A percentile compares a stretch with the other conserved stretches of the same genome.
Evolutionary conservation across 345 rosid species (phyloP).

Genomic region (Rhodamnia rubescens): DNA sequence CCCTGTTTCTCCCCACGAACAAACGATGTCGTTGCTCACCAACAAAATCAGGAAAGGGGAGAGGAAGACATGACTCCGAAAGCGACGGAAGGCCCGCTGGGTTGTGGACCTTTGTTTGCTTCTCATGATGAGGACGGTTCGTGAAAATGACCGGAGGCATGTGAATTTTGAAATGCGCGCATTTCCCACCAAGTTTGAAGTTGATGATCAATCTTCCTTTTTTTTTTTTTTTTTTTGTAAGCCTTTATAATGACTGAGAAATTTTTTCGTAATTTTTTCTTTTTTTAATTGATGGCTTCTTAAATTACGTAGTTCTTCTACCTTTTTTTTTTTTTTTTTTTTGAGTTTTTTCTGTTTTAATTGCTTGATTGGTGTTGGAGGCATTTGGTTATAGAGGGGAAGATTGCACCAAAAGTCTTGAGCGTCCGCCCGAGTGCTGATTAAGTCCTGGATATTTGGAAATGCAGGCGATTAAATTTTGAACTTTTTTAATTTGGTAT

Average conservation of each 20-base stretch:
- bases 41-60: neutral
- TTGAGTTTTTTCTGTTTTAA: neutral
- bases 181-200: neutral
- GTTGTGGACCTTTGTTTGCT: neutral
- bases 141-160: neutral
- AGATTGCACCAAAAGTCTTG: neutral
- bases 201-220: neutral
- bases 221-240: neutral
- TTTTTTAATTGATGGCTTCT: neutral
- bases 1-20: neutral
- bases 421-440: accelerated
- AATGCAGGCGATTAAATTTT: neutral
- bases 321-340: no score
- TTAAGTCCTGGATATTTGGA: neutral
- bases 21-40: neutral
- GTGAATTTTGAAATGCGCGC: neutral
- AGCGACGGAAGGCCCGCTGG: neutral
- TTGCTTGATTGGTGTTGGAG: neutral
- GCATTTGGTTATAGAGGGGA: neutral
- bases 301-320: no score
- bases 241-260: no score
- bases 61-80: neutral
- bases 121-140: neutral
- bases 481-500: neutral
- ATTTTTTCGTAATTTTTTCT: no score